A percentile compares a stretch with the other conserved stretches of the same genome.
These are phyloP conservation scores for Fusarium falciforme DNA, from an alignment of 2,329 filamentous ascomycete species.

Conservation along the genomic window DNA sequence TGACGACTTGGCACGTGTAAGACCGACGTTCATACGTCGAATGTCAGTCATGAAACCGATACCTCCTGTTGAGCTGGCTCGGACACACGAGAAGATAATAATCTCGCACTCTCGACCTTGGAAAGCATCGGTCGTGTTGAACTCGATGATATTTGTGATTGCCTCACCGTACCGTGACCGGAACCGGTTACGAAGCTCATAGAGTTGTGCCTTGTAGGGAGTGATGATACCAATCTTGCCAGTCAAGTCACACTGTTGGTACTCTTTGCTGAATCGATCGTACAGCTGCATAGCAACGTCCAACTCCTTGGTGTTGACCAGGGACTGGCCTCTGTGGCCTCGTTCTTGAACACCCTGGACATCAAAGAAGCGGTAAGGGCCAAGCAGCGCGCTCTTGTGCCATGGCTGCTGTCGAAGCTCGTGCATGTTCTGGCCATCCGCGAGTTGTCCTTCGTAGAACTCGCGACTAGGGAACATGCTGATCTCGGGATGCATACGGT, in stretches of 20 bases:
- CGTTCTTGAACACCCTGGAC: conserved; percentile 88
- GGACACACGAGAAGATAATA: conserved; percentile 98
- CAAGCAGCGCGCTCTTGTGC: conserved; percentile 84
- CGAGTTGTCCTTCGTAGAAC: conserved; percentile 90
- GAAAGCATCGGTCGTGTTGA: conserved; percentile 99
- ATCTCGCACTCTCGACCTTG: conserved; percentile 97
- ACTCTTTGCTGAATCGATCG: conserved; percentile 80
- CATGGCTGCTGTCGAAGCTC: conserved; percentile 81
- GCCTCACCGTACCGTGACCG: conserved; percentile 75
- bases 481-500: conserved; percentile 99
- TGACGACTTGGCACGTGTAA: conserved; percentile 96
- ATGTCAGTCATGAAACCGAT: conserved; percentile 99
- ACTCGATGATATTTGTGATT: conserved; percentile 86
- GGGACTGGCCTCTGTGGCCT: conserved; percentile 85
- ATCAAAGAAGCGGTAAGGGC: conserved; percentile 97
- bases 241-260: conserved; percentile 73
- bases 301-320: conserved; percentile 89
- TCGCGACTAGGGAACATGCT: conserved; percentile 88
- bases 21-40: conserved; percentile 97
- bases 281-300: conserved; percentile 89
- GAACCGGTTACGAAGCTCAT: conserved; percentile 82
- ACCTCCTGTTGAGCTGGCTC: conserved; percentile 89
- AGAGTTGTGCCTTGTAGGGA: conserved; percentile 94
- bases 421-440: conserved; percentile 88
- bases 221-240: conserved; percentile 97